Conservation (phyloP, 345 rosid genomes). For the Brassica nigra region DNA sequence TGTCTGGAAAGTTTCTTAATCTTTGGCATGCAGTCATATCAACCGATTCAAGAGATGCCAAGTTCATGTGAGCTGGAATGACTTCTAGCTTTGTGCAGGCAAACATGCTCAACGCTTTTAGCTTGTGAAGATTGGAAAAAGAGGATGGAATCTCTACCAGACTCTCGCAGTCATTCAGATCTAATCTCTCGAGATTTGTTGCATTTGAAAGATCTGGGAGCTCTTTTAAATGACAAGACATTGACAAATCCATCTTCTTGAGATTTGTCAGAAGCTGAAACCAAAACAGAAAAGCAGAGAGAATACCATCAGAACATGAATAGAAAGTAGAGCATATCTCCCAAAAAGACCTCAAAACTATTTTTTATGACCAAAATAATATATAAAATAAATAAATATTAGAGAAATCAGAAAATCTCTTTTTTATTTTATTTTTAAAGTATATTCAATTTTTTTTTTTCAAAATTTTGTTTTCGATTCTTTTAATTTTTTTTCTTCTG, state of each 20-base stretch:
- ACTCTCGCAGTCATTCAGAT: background rate
- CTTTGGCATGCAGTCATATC: background rate
- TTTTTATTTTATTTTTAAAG: no score
- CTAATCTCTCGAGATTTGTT: background rate
- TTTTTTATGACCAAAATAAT: no score
- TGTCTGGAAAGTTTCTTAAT: background rate
- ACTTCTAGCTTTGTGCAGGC: constrained; percentile 1
- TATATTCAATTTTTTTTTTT: no score
- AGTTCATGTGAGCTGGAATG: background rate
- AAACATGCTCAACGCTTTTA: background rate
- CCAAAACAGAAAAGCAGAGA: background rate
- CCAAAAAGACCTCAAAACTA: no score
- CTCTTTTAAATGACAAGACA: background rate
- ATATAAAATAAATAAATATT: no score
- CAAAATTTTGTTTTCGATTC: no score
- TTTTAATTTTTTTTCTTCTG: no score
- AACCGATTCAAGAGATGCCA: background rate
- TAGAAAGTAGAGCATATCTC: background rate
- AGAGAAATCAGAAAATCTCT: no score
- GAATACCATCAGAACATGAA: background rate
- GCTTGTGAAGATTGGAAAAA: background rate
- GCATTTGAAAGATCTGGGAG: constrained; percentile 1
- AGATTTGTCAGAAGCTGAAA: background rate
- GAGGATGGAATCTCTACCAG: background rate
- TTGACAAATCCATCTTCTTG: background rate